Conservation (phyloP, 352 stramenopile species). For the Pythium dissimile region DNA sequence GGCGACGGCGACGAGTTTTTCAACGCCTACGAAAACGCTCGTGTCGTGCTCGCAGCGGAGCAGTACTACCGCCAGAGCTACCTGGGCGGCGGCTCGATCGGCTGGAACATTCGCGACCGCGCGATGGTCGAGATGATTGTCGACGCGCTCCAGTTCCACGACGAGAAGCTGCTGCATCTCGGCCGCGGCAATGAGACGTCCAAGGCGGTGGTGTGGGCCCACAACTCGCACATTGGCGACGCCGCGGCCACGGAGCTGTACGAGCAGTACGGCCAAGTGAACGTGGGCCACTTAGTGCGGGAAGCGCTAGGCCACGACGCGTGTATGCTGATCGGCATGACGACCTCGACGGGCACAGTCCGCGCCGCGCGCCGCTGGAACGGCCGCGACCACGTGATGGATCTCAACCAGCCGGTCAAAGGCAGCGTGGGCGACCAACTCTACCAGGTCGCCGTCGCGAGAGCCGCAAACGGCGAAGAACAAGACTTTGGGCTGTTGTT, state of each 20-base stretch:
- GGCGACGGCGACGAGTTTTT: conserved; percentile 32
- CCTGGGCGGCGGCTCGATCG: conserved; percentile 12
- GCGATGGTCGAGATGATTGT: conserved; percentile 30
- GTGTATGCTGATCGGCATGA: conserved; percentile 28
- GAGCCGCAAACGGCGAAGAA: background rate
- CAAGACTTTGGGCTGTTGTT: conserved; percentile 27
- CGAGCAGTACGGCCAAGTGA: conserved; percentile 22
- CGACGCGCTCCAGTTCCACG: conserved; percentile 27
- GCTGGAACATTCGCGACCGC: conserved; percentile 36
- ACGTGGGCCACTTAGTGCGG: conserved; percentile 31
- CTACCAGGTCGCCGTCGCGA: conserved; percentile 12
- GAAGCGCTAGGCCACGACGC: conserved; percentile 16
- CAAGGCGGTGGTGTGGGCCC: conserved; percentile 31
- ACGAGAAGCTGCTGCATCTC: conserved; percentile 25
- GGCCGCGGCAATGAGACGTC: background rate
- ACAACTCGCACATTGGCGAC: conserved; percentile 37
- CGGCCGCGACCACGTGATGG: conserved; percentile 24
- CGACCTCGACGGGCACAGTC: conserved; percentile 25
- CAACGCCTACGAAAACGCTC: conserved; percentile 33
- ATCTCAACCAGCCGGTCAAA: conserved; percentile 18
- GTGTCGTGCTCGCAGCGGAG: conserved; percentile 28
- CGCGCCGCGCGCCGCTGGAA: conserved; percentile 28
- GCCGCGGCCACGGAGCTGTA: conserved; percentile 24
- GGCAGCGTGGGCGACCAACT: conserved; percentile 23
- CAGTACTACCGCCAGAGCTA: conserved; percentile 37